These are phyloP conservation scores for Mucor saturninus DNA, from an alignment of 371 early-diverging fungal genomes.

Conservation along the genomic window DNA sequence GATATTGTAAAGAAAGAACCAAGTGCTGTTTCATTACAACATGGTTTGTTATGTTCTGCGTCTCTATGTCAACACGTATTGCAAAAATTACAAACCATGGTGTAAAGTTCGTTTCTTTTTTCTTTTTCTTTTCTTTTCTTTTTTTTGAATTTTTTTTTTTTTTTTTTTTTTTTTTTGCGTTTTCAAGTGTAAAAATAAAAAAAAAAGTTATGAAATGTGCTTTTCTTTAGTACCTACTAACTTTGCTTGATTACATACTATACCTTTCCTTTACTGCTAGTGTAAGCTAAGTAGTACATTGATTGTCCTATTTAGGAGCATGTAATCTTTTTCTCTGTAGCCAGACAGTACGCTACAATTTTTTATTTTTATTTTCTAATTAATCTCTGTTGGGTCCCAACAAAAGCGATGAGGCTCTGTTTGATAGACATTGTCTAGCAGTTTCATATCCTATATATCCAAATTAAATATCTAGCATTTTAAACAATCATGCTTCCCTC, in stretches of 20 bases:
- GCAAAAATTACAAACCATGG: conserved; percentile 15
- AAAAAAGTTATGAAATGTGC: too few relatives aligned
- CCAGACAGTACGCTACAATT: too few relatives aligned
- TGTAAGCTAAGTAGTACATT: too few relatives aligned
- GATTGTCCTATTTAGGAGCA: too few relatives aligned
- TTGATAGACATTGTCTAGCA: conserved; percentile 53
- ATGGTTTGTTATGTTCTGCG: conserved; percentile 54
- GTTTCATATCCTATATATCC: conserved; percentile 56
- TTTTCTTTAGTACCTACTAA: too few relatives aligned
- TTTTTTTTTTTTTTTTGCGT: neutral
- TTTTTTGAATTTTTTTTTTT: neutral
- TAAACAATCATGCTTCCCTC: conserved; percentile 11
- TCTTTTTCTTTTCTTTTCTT: conserved; percentile 4
- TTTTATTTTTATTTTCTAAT: neutral
- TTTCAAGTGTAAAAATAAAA: too few relatives aligned
- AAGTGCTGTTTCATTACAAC: conserved; percentile 51
- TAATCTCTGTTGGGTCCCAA: conserved; percentile 65
- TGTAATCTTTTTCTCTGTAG: too few relatives aligned
- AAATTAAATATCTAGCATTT: conserved; percentile 1
- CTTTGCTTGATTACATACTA: too few relatives aligned
- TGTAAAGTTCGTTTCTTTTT: neutral
- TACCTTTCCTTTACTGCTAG: too few relatives aligned
- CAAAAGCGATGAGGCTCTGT: conserved; percentile 60
- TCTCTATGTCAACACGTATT: conserved; percentile 35
- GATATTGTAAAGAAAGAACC: conserved; percentile 19